These are phyloP conservation scores for Sphagnurus paluster DNA, from an alignment of 1,284 basidiomycete species.

Conservation along the genomic window DNA sequence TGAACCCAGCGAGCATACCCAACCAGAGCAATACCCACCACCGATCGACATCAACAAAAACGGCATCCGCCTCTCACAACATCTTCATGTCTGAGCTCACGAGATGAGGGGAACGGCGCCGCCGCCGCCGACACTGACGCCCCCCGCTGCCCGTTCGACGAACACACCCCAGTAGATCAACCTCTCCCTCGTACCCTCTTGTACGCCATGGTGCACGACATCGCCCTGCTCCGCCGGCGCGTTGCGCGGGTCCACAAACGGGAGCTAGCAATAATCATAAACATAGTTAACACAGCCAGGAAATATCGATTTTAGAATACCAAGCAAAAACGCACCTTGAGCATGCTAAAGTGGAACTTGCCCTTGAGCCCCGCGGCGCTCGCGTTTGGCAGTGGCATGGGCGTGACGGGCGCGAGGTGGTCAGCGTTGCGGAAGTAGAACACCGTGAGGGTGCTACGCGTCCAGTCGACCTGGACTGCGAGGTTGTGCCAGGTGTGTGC, in stretches of 20 bases:
- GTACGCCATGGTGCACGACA: conserved; percentile 57
- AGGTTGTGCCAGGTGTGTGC: conserved; percentile 57
- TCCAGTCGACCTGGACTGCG: conserved; percentile 57
- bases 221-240: conserved; percentile 46
- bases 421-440: conserved; percentile 47
- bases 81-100: too few relatives aligned
- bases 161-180: conserved; percentile 60
- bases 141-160: conserved; percentile 34
- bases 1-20: too few relatives aligned
- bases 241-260: conserved; percentile 49
- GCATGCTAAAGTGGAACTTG: conserved; percentile 58
- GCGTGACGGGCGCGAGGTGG: conserved; percentile 41
- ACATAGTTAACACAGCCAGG: not conserved
- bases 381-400: conserved; percentile 37
- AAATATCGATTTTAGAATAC: not conserved
- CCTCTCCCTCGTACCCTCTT: conserved; percentile 55
- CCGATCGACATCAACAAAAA: too few relatives aligned
- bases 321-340: conserved; percentile 44
- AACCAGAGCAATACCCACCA: too few relatives aligned
- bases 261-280: conserved; percentile 49
- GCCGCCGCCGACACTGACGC: conserved; percentile 10
- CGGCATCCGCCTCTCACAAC: too few relatives aligned
- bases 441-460: conserved; percentile 45
- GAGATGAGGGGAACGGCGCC: too few relatives aligned
- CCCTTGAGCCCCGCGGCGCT: conserved; percentile 47